phyloP scores from a whole-genome alignment of 345 rosid genomes.

The Raphanus raphanistrum region DNA sequence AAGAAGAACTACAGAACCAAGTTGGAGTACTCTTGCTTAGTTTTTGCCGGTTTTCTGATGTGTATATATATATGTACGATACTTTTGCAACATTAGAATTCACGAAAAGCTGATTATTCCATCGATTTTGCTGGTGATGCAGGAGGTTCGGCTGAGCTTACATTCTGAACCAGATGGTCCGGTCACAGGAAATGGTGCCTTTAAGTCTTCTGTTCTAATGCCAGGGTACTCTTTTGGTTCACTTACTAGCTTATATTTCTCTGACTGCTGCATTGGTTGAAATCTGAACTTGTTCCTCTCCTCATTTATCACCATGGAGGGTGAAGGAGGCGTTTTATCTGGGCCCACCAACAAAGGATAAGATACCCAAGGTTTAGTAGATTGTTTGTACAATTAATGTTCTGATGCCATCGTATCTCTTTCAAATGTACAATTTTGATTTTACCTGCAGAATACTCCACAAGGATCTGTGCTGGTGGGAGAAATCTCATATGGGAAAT shows the following conservation, averaged over 20 bases:
- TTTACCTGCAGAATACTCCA: slow-evolving; percentile 62
- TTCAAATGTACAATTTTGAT: slow-evolving; percentile 10
- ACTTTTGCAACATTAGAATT: neutral
- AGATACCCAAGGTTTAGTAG: slow-evolving; percentile 48
- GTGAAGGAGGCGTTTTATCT: slow-evolving; percentile 83
- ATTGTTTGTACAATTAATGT: slow-evolving; percentile 11
- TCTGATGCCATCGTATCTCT: neutral
- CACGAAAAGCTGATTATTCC: slow-evolving; percentile 7
- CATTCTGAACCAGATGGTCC: slow-evolving; percentile 97
- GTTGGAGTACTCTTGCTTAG: neutral
- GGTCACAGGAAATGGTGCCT: slow-evolving; percentile 83
- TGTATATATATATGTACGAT: neutral
- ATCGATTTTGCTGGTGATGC: slow-evolving; percentile 20
- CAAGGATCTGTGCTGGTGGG: slow-evolving; percentile 88
- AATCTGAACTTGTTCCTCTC: slow-evolving; percentile 2
- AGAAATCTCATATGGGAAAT: slow-evolving; percentile 72
- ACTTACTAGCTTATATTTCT: neutral
- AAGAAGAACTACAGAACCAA: neutral
- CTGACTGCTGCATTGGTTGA: slow-evolving; percentile 5
- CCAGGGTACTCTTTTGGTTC: slow-evolving; percentile 65
- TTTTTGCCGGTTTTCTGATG: slow-evolving; percentile 1
- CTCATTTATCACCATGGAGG: slow-evolving; percentile 46
- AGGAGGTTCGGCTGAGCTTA: slow-evolving; percentile 77
- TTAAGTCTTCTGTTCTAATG: slow-evolving; percentile 69
- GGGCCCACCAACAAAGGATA: slow-evolving; percentile 80